These are phyloP conservation scores for Trypanosoma congolense DNA, from an alignment of 208 protist species.

Conservation along the genomic window DNA sequence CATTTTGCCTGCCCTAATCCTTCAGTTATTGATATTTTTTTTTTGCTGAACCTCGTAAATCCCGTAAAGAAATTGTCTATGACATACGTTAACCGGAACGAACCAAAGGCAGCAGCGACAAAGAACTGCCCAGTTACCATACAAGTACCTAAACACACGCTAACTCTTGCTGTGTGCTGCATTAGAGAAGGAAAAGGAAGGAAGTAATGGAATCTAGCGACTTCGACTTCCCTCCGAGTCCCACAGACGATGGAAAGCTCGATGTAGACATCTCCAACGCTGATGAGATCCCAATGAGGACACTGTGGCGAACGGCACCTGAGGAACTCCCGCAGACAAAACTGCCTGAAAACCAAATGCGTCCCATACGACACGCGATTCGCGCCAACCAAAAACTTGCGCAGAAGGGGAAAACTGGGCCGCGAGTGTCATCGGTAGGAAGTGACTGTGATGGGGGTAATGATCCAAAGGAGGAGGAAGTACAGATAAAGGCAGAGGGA, in stretches of 20 bases:
- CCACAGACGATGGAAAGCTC: slow-evolving; percentile 24
- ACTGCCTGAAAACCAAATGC: slow-evolving; percentile 31
- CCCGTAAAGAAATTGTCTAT: too few species aligned
- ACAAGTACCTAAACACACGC: too few species aligned
- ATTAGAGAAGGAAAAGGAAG: too few species aligned
- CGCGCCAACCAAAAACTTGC: slow-evolving; percentile 13
- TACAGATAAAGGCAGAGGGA: neutral
- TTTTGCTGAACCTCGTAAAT: too few species aligned
- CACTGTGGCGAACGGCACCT: slow-evolving; percentile 53
- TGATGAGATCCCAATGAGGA: slow-evolving; percentile 34
- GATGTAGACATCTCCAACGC: neutral
- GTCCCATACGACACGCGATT: slow-evolving; percentile 61
- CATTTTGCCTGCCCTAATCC: too few species aligned
- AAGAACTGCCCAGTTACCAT: too few species aligned
- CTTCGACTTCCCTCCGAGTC: slow-evolving; percentile 81
- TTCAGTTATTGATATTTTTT: too few species aligned
- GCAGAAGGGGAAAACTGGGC: neutral
- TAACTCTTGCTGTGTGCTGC: too few species aligned
- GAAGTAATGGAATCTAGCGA: slow-evolving; percentile 45
- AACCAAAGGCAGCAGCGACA: too few species aligned
- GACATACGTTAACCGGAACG: too few species aligned
- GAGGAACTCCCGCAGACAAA: slow-evolving; percentile 74
- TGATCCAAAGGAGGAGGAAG: neutral
- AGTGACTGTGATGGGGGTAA: neutral
- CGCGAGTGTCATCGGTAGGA: neutral